Evolutionary conservation across 768 basidiomycete genomes (phyloP), one percentile per base, ranked within the genome.

Genomic region (Naematelia encephala): DNA sequence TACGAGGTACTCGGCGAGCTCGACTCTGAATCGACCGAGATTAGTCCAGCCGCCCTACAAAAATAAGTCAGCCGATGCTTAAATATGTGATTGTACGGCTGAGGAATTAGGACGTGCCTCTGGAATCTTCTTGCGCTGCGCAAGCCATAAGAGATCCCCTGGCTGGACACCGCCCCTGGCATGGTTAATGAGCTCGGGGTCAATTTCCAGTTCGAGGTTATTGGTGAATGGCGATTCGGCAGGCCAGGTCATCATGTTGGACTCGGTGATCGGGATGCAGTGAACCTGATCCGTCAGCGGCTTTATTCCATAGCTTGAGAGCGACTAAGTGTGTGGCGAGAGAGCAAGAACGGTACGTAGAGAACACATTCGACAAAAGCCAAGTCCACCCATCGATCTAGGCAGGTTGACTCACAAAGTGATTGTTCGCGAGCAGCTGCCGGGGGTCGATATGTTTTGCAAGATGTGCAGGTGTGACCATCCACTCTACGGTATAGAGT

Each of bases 31-130:
- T 61, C 84, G 82, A 45, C 92, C 92, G 50, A 97, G 80, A 5
- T 84, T 80, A 1, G 91, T 93, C 68, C 88, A 90, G 54, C 89
- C 90, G 66, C 91, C 91, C 90, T 94, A 75, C 46, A 59, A 61
- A 16, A 28, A 42, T 56, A 19, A 54, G 51, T 54, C 59, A 53
- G 50, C 48, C 23, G 23, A 11, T n/a, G n/a, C 11, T 43, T 12
- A 43, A n/a, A n/a, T 43, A 43, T 12, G 19, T 43, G 12, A 43
- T 19, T 19, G 19, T 43, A 43, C 19, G 12, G 39, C 11, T 11
- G 39, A 11, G 11, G 39, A 43, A n/a, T 12, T 43, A 11, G 19
- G 1, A 68, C 71, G 46, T 53, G 72, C 73, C 57, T 78, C 77
- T 4, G 74, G 70, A 21, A 72, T 66, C 59, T 72, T 73, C 60